phyloP scores from a whole-genome alignment of 495 filamentous ascomycete genomes.

The Glarea lozoyensis region DNA sequence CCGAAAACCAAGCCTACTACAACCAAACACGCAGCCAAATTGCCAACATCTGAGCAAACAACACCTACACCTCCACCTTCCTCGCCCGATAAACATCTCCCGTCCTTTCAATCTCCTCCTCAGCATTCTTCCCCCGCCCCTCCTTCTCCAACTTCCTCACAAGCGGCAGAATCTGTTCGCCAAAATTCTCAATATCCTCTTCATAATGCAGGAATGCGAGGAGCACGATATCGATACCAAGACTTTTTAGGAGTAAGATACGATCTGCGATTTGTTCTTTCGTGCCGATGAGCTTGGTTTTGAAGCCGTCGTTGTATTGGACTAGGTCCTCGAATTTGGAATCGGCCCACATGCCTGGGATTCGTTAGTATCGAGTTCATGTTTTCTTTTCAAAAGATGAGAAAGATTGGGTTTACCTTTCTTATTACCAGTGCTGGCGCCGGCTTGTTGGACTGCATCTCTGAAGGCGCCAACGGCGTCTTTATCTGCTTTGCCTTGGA shows the following conservation, averaged over 20 bases:
- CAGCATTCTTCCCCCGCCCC: constrained; percentile 35
- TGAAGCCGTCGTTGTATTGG: constrained; percentile 44
- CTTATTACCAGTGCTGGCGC: constrained; percentile 30
- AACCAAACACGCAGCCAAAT: no score
- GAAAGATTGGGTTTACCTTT: no score
- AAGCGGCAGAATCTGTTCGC: constrained; percentile 31
- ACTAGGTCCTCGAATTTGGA: constrained; percentile 38
- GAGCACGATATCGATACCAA: constrained; percentile 34
- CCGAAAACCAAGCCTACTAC: no score
- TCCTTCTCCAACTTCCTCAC: constrained; percentile 33
- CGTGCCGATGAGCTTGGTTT: constrained; percentile 40
- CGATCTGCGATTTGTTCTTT: constrained; percentile 38
- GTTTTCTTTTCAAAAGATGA: no score
- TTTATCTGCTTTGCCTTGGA: constrained; percentile 38
- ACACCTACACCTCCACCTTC: constrained; percentile 19
- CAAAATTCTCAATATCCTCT: constrained; percentile 38
- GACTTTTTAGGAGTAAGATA: constrained; percentile 35
- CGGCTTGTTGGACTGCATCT: constrained; percentile 35
- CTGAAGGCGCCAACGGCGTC: constrained; percentile 37
- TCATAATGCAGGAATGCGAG: constrained; percentile 39
- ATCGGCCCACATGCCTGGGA: constrained; percentile 42
- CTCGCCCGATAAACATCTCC: constrained; percentile 31
- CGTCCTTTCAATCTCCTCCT: constrained; percentile 29
- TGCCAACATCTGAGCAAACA: no score
- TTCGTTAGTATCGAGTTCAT: no score